Evolutionary conservation across 1,139 yeast genomes (phyloP), one percentile per base, ranked within the genome.

Genomic region (Blastobotrys aristatus): DNA sequence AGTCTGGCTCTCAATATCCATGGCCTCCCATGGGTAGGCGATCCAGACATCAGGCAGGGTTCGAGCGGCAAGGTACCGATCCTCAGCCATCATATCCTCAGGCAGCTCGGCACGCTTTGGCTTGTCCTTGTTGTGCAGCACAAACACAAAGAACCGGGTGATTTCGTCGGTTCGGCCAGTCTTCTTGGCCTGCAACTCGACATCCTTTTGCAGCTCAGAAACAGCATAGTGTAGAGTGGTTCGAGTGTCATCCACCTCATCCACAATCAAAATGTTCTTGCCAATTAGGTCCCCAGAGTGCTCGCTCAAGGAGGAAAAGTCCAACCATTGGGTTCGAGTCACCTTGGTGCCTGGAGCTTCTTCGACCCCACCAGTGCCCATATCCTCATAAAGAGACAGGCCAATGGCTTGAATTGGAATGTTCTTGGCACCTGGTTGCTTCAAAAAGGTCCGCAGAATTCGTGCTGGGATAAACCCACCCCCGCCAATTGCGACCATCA

Each of bases 391-490:
- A 45, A 90, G 75, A 0, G 96, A 87, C 57, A 90, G 75, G 40
- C 94, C 94, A 61, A 90, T 87, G 48, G 97, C 97, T 80, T 87
- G 92, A 61, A 90, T 88, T 57, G 95, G 86, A 53, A 89, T 86
- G 66, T 88, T 89, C 59, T 92, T 89, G 55, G 84, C 77, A 50
- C 95, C 95, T 47, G 84, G 85, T 55, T 82, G 82, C 68, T 88
- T 89, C 61, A 90, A 73, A 69, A 90, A 90, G 0, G 97, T 82
- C 67, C 97, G 80, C 60, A 90, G 77, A 71, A 90, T 90, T 65
- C 97, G 80, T 26, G 97, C 97, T 16, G 97, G 97, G 53, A 90
- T 90, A 68, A 90, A 85, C 4, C 97, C 97, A 60, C 97, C 96
- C 54, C 96, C 96, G 61, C 77, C 78, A 61, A 90, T 87, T 59